Conservation (phyloP, 495 filamentous ascomycete genomes). For the Xylaria venustula region DNA sequence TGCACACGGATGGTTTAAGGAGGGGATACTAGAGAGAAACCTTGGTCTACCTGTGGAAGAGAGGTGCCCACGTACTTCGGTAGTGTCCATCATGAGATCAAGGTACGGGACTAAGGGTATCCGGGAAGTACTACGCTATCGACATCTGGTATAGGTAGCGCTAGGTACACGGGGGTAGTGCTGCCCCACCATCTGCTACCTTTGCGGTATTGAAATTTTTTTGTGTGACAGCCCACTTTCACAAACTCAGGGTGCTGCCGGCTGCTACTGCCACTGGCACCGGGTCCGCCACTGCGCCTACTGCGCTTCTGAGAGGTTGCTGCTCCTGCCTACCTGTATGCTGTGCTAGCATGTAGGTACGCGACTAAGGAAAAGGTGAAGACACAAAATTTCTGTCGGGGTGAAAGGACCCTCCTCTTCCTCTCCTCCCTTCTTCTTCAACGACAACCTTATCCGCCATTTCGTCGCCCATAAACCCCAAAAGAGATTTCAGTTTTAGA, state of each 20-base stretch:
- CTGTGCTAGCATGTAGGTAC: too few relatives aligned
- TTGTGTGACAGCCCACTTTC: too few relatives aligned
- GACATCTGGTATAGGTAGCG: too few relatives aligned
- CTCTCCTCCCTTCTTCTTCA: constrained; percentile 18
- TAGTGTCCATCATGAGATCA: too few relatives aligned
- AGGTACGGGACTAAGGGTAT: too few relatives aligned
- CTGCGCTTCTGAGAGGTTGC: not conserved
- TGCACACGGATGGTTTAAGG: not conserved
- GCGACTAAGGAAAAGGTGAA: constrained; percentile 27
- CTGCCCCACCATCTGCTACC: not conserved
- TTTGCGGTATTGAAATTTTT: too few relatives aligned
- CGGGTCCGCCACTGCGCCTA: not conserved
- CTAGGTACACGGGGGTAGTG: not conserved
- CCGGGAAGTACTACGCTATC: not conserved
- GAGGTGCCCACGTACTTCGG: too few relatives aligned
- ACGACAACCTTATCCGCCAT: constrained; percentile 37
- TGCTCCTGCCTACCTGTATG: not conserved
- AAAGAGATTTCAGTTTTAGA: constrained; percentile 34
- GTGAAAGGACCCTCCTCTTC: constrained; percentile 20
- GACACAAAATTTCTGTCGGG: constrained; percentile 32
- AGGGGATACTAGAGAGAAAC: too few relatives aligned
- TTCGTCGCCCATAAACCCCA: constrained; percentile 32
- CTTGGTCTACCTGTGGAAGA: too few relatives aligned
- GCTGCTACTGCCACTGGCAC: not conserved
- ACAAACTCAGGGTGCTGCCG: not conserved